These are phyloP conservation scores for Calocera cornea DNA, from an alignment of 768 basidiomycete species.

Conservation along the genomic window DNA sequence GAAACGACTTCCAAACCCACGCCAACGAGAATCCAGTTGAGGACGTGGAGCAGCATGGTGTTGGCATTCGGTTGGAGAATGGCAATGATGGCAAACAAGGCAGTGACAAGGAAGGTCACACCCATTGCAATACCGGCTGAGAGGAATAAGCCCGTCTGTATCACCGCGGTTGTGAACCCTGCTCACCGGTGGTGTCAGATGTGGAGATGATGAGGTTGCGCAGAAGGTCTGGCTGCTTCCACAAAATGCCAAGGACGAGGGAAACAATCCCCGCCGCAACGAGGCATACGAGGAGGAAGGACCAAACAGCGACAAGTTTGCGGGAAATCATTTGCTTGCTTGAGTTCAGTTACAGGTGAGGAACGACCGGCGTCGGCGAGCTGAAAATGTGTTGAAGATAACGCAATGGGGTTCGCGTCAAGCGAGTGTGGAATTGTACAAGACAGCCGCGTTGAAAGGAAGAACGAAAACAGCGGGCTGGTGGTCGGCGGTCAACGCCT, in stretches of 20 bases:
- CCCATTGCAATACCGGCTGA: constrained; percentile 62
- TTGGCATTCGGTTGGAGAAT: constrained; percentile 57
- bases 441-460: background rate
- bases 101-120: constrained; percentile 49
- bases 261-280: constrained; percentile 55
- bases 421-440: constrained; percentile 1
- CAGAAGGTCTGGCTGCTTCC: constrained; percentile 53
- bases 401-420: background rate
- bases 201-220: constrained; percentile 56
- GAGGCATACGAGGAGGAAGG: constrained; percentile 52
- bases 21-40: constrained; percentile 60
- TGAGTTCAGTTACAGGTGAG: background rate
- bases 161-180: background rate
- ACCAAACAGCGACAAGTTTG: constrained; percentile 57
- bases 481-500: constrained; percentile 1
- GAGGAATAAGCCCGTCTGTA: constrained; percentile 4
- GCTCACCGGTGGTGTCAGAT: constrained; percentile 46
- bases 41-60: constrained; percentile 52
- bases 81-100: constrained; percentile 54
- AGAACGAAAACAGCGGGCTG: background rate
- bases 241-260: constrained; percentile 55
- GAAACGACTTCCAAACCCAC: constrained; percentile 48
- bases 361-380: constrained; percentile 1
- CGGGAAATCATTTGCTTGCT: constrained; percentile 50
- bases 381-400: background rate